Percentiles rank a stretch among this genome's conserved stretches.
These are phyloP conservation scores for Emericellopsis atlantica DNA, from an alignment of 2,329 filamentous ascomycete species.

Conservation along the genomic window DNA sequence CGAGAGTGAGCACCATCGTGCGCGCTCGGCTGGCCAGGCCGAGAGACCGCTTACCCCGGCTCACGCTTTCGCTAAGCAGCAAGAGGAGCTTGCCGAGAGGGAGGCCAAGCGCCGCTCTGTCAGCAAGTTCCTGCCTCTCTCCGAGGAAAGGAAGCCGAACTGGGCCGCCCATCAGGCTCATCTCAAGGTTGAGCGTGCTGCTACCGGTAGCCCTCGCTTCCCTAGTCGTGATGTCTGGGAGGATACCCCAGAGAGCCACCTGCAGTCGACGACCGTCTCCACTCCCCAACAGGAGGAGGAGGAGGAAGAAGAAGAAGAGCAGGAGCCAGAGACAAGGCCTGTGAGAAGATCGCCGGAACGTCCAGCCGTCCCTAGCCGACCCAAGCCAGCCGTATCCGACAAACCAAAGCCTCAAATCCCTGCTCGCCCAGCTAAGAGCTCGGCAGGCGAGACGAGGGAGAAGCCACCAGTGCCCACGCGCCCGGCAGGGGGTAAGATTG, in stretches of 20 bases:
- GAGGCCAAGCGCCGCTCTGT: conserved; percentile 18
- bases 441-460: conserved; percentile 40
- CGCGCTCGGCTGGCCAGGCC: conserved; percentile 13
- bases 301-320: conserved; percentile 5
- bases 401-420: conserved; percentile 50
- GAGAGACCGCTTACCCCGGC: conserved; percentile 40
- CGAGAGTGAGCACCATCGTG: conserved; percentile 21
- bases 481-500: conserved; percentile 75
- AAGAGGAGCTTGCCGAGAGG: conserved; percentile 51
- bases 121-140: conserved; percentile 28
- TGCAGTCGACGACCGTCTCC: conserved; percentile 56
- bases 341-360: conserved; percentile 27
- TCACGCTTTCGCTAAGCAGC: conserved; percentile 52
- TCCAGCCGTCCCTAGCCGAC: conserved; percentile 36
- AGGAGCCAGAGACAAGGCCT: conserved; percentile 15
- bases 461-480: conserved; percentile 72
- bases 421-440: conserved; percentile 44
- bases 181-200: conserved; percentile 41
- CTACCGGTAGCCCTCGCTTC: conserved; percentile 53
- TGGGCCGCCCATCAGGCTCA: conserved; percentile 36
- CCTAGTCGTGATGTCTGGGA: conserved; percentile 93
- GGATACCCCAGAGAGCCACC: conserved; percentile 73
- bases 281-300: conserved; percentile 13
- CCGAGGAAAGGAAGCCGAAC: conserved; percentile 16
- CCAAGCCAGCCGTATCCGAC: conserved; percentile 37